Base-by-base conservation (phyloP, 2,329 filamentous ascomycete species). In the Cladophialophora chaetospira region DNA sequence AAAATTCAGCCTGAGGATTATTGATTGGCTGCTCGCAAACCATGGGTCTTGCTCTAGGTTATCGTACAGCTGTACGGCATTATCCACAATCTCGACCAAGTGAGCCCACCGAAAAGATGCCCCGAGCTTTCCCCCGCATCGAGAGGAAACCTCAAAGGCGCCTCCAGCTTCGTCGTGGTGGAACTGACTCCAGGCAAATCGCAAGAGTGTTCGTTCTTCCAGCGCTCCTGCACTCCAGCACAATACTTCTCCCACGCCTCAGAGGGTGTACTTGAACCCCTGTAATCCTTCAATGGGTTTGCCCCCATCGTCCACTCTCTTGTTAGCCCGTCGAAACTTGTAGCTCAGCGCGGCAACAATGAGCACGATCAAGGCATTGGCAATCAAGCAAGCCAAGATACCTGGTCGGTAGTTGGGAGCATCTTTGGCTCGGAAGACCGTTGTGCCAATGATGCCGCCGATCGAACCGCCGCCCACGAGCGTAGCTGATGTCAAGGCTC, bases 281-380 rank as follows among this genome's bases (percentile, higher is more conserved):
- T 68, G 52, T 17, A 68, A 66, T 13, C 76, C 74, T 65, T 86
- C 83, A 42, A 86, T 73, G 1, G 81, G 51, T 29, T 68, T 72
- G 65, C 73, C 73, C 1, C 81, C 81, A 44, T 40, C 36, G 40
- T 66, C 71, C 8, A 66, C 71, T 33, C 59, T 36, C 53, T 60
- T 62, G 44, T 62, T 62, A 5, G 56, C 56, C 21, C 48, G 40
- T 10, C 25, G n/a, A 43, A 62, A 62, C 35, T 62, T 59, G 25
- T 56, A 31, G 19, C 47, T 58, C 45, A 62, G 11, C 8, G 23
- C 17, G 13, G 54, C 40, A 10, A 57, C 28, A 38, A 57, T 60
- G 29, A 60, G 9, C 6, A 62, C 44, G 17, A 62, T 62, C 48
- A 62, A 35, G 3, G 19, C 57, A 23, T 54, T 45, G 11, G 56